phyloP scores from a whole-genome alignment of 2,329 filamentous ascomycete genomes.

The Tolypocladium tropicale region DNA sequence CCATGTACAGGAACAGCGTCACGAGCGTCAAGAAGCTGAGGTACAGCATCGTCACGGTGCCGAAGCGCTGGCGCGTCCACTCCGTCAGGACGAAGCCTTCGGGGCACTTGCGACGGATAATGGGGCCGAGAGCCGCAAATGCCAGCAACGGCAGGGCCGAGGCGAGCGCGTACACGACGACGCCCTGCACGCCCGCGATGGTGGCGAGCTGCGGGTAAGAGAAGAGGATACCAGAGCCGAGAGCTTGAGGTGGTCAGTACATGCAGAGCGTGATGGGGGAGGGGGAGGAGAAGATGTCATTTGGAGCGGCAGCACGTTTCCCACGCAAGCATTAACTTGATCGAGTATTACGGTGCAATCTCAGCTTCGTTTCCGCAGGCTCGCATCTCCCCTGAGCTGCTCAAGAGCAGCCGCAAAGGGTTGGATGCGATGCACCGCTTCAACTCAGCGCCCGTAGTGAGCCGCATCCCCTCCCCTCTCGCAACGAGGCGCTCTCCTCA shows the following conservation, averaged over 20 bases:
- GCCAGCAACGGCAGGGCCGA: slow-evolving; percentile 63
- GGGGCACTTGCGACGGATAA: slow-evolving; percentile 70
- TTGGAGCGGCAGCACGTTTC: slow-evolving; percentile 88
- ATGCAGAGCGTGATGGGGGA: slow-evolving; percentile 12
- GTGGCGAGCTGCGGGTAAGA: slow-evolving; percentile 74
- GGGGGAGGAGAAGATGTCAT: slow-evolving; percentile 18
- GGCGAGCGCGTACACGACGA: slow-evolving; percentile 65
- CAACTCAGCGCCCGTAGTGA: slow-evolving; percentile 81
- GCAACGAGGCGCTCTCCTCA: slow-evolving; percentile 1
- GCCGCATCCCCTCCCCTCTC: slow-evolving; percentile 38
- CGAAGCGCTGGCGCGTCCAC: slow-evolving; percentile 74
- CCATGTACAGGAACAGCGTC: slow-evolving; percentile 80
- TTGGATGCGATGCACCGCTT: slow-evolving; percentile 41
- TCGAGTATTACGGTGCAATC: slow-evolving; percentile 95
- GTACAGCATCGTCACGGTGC: slow-evolving; percentile 56
- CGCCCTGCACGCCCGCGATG: slow-evolving; percentile 67
- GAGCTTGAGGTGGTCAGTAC: slow-evolving; percentile 48
- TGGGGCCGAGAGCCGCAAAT: slow-evolving; percentile 64
- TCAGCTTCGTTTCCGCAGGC: slow-evolving; percentile 61
- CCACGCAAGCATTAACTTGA: slow-evolving; percentile 99
- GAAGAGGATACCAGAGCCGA: slow-evolving; percentile 77
- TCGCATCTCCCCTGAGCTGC: slow-evolving; percentile 27
- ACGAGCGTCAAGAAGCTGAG: slow-evolving; percentile 69
- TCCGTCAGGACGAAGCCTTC: slow-evolving; percentile 79
- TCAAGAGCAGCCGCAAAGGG: slow-evolving; percentile 17